Evolutionary conservation across 306 rosid species (phyloP), one percentile per base, ranked within the genome.

Genomic region (Ochetophila trinervis): DNA sequence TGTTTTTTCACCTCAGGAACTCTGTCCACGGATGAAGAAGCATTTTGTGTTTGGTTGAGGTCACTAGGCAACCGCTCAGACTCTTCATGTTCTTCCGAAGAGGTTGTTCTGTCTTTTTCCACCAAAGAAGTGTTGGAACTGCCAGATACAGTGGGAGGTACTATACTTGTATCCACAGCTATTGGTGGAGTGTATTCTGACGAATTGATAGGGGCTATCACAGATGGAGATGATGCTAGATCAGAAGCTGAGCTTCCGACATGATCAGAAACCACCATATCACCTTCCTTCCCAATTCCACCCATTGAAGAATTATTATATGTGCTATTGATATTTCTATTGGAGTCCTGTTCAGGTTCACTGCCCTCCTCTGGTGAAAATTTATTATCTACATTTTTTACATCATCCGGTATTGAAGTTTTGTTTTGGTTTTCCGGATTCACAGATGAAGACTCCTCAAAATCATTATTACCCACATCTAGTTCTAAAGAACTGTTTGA

Each of bases 211-310:
- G 79, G 73, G 14, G 65, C 71, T 30, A 74, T 72, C 58, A 71
- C 68, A 7, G 78, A 75, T 20, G 80, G 70, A 63, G 68, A 73
- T 32, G 74, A 48, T 35, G 78, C 62, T 74, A 65, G 54, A 77
- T 66, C 78, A 64, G 61, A 75, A 48, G 17, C 58, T 19, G 77
- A 54, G 69, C n/a, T 80, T 30, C 1, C 65, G 0, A 14, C 70
- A 37, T 71, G 70, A 30, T 74, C 81, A 54, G 71, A 73, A 19
- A 17, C 56, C 1, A 73, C 37, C 59, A 56, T 40, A 22, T 35
- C 67, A 59, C 60, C 71, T 47, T 53, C 71, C 35, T 73, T 82
- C 53, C 62, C 61, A 37, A 63, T 66, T 58, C 19, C 56, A 21
- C 53, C 51, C 6, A 60, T 75, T 15, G 67, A 81, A 77, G 61